These are phyloP conservation scores for Trichoderma lentiforme DNA, from an alignment of 2,329 filamentous ascomycete genomes.

Conservation along the genomic window DNA sequence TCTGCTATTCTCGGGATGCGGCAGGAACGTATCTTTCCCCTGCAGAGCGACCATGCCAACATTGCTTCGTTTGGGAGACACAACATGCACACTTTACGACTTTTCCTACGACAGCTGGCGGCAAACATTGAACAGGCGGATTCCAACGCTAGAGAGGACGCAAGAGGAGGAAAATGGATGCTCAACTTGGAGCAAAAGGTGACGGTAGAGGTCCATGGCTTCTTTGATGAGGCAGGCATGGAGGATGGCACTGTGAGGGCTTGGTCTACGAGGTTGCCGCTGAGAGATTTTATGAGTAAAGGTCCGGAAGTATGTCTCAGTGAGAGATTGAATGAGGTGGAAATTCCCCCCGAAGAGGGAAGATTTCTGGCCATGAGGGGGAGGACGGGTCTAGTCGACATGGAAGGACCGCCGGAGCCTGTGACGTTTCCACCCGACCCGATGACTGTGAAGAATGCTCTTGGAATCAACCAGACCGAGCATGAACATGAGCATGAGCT, in stretches of 20 bases:
- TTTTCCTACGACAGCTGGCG: constrained; percentile 37
- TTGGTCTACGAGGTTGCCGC: constrained; percentile 49
- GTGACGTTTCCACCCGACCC: constrained; percentile 18
- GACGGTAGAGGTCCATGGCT: constrained; percentile 55
- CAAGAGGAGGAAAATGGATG: constrained; percentile 37
- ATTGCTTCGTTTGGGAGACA: constrained; percentile 52
- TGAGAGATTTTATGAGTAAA: constrained; percentile 52
- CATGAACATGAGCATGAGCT: not conserved
- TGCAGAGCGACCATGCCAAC: constrained; percentile 54
- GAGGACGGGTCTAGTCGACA: constrained; percentile 26
- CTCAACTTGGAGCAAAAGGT: constrained; percentile 51
- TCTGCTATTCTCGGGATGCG: constrained; percentile 50
- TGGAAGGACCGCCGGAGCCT: constrained; percentile 5
- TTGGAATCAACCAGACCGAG: constrained; percentile 31
- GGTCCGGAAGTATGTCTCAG: constrained; percentile 54
- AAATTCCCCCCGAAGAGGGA: constrained; percentile 30
- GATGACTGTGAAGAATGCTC: constrained; percentile 29
- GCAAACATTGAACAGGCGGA: constrained; percentile 34
- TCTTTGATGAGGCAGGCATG: constrained; percentile 45
- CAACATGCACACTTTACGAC: constrained; percentile 46
- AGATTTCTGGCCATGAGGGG: constrained; percentile 31
- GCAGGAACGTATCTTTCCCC: constrained; percentile 49
- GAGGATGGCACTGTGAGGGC: constrained; percentile 40
- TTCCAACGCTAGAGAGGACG: constrained; percentile 26
- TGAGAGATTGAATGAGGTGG: constrained; percentile 47